These are phyloP conservation scores for Pontederia paniculata DNA, from an alignment of 176 grass and related monocot species.

Conservation along the genomic window DNA sequence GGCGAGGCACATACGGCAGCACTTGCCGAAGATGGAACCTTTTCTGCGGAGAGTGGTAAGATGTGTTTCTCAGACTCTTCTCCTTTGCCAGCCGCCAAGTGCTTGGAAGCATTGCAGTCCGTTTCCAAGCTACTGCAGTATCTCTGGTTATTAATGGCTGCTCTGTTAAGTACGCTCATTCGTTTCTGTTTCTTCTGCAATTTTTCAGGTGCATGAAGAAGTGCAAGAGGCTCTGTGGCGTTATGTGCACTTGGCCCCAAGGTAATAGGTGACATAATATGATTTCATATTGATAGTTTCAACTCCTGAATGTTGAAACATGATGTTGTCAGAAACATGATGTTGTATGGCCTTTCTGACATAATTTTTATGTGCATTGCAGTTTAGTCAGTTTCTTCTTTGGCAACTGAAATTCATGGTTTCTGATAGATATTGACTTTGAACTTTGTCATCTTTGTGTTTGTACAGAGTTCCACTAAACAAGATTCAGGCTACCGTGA, in stretches of 20 bases:
- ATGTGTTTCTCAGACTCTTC: neutral
- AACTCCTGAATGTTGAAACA: no score
- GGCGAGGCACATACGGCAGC: conserved; percentile 64
- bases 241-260: conserved; percentile 37
- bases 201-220: conserved; percentile 75
- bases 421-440: neutral
- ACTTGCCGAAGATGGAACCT: conserved; percentile 72
- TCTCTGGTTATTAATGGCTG: no score
- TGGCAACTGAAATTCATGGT: neutral
- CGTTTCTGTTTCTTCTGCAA: conserved; percentile 1
- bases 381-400: no score
- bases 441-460: conserved; percentile 22
- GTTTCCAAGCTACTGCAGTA: no score
- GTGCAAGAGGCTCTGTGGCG: conserved; percentile 71
- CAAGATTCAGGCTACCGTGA: conserved; percentile 29
- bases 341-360: no score
- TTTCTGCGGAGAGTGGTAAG: conserved; percentile 74
- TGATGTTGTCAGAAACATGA: no score
- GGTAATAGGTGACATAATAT: conserved; percentile 22
- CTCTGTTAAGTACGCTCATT: no score
- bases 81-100: neutral
- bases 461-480: conserved; percentile 32
- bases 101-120: no score
- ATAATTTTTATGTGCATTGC: no score
- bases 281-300: neutral